Conservation (phyloP, 2,329 filamentous ascomycete genomes). For the Pyrenochaeta sp. region DNA sequence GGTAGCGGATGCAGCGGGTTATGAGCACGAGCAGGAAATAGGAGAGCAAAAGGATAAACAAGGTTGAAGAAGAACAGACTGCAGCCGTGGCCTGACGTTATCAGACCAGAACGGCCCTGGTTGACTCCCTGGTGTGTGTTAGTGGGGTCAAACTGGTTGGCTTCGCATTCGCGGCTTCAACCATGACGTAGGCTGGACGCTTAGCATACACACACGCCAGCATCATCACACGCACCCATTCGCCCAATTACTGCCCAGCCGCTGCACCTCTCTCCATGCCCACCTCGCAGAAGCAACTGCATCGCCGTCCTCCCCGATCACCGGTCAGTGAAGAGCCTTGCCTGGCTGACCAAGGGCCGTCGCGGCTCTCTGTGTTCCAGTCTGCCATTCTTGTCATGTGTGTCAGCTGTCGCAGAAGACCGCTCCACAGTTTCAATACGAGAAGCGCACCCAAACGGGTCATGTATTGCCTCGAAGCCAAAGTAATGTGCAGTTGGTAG, state of each 20-base stretch:
- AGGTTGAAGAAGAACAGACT: conserved; percentile 9
- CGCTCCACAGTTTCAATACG: neutral
- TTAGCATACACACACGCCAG: conserved; percentile 12
- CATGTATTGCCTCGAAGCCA: neutral
- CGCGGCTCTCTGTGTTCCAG: neutral
- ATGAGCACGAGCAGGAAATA: neutral
- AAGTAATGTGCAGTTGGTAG: neutral
- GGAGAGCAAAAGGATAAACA: conserved; percentile 11
- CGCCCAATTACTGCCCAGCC: conserved; percentile 18
- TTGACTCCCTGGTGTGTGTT: conserved; percentile 22
- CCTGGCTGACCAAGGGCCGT: neutral
- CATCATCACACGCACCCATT: conserved; percentile 15
- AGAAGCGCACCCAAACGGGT: neutral
- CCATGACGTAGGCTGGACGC: conserved; percentile 25
- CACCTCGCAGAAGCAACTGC: conserved; percentile 17
- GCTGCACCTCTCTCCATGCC: conserved; percentile 17
- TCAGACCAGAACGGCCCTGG: conserved; percentile 22
- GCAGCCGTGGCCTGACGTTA: conserved; percentile 36
- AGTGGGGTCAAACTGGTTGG: conserved; percentile 19
- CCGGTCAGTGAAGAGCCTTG: conserved; percentile 7
- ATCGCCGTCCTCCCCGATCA: neutral
- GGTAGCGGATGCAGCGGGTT: conserved; percentile 12
- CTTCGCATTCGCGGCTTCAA: conserved; percentile 9
- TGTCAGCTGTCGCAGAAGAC: neutral
- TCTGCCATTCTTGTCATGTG: neutral